A percentile compares a stretch with the other conserved stretches of the same genome.
These are phyloP conservation scores for Paecilomyces sp. DNA, from an alignment of 2,329 filamentous ascomycete genomes.

Conservation along the genomic window DNA sequence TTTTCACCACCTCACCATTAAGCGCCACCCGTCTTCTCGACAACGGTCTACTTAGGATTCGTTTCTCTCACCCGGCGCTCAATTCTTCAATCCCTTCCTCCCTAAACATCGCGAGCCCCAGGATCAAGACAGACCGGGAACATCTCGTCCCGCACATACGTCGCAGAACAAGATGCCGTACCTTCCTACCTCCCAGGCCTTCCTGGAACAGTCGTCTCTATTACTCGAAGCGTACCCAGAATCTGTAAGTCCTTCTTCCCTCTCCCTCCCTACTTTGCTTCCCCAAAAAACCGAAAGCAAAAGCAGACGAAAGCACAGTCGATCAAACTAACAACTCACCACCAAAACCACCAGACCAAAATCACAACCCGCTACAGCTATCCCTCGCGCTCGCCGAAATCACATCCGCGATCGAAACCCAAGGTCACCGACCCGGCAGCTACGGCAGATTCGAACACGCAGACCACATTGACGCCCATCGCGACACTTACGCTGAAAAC, in stretches of 20 bases:
- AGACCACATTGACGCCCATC: conserved; percentile 39
- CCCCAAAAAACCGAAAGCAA: no score
- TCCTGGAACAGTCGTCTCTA: conserved; percentile 79
- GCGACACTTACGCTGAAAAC: conserved; percentile 80
- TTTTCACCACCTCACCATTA: background rate
- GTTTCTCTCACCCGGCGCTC: background rate
- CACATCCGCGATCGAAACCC: conserved; percentile 18
- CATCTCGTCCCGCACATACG: background rate
- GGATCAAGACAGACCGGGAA: background rate
- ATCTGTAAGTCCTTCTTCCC: conserved; percentile 54
- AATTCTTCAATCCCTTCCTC: background rate
- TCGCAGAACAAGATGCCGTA: conserved; percentile 58
- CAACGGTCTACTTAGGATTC: background rate
- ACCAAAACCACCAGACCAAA: conserved; percentile 55
- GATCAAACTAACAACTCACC: conserved; percentile 1
- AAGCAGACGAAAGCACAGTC: no score
- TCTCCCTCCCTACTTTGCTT: background rate
- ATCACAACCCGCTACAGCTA: conserved; percentile 92
- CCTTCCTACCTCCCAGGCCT: conserved; percentile 77
- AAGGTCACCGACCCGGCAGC: conserved; percentile 15
- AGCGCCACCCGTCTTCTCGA: background rate
- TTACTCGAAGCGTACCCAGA: conserved; percentile 80
- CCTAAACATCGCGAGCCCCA: background rate
- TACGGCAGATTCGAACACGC: conserved; percentile 9
- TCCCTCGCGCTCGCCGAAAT: conserved; percentile 23